These are phyloP conservation scores for Alloteropsis semialata DNA, from an alignment of 176 grass and related monocot genomes.

Conservation along the genomic window DNA sequence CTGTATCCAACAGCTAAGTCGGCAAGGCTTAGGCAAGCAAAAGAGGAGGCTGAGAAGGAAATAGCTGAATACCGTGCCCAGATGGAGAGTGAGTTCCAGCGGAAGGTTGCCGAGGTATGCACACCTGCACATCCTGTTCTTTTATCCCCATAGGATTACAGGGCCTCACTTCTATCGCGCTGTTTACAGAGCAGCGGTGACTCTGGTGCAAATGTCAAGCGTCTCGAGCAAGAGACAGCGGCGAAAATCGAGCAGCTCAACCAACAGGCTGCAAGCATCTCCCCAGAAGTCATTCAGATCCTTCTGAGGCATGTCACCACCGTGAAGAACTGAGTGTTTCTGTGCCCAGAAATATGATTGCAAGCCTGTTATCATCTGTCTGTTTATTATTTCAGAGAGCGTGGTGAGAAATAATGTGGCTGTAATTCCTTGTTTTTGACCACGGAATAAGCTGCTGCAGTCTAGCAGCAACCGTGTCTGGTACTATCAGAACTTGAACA, in stretches of 20 bases:
- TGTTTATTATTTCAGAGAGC: background rate
- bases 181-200: slow-evolving; percentile 55
- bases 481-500: background rate
- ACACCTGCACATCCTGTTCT: background rate
- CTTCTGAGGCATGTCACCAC: slow-evolving; percentile 66
- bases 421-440: background rate
- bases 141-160: background rate
- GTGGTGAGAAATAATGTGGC: slow-evolving; percentile 12
- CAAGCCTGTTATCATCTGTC: background rate
- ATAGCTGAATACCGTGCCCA: slow-evolving; percentile 53
- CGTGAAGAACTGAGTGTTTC: slow-evolving; percentile 47
- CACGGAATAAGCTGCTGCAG: slow-evolving; percentile 6
- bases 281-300: slow-evolving; percentile 69
- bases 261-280: slow-evolving; percentile 47
- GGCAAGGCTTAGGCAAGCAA: slow-evolving; percentile 59
- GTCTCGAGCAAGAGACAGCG: slow-evolving; percentile 66
- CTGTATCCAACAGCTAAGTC: slow-evolving; percentile 42
- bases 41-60: slow-evolving; percentile 66
- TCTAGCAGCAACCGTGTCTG: background rate
- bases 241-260: slow-evolving; percentile 48
- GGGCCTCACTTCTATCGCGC: background rate
- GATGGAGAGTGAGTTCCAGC: slow-evolving; percentile 68
- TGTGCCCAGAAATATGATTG: background rate
- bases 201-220: slow-evolving; percentile 70
- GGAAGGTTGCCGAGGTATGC: slow-evolving; percentile 66